phyloP scores from a whole-genome alignment of 192 early-diverging fungal species.

The Coemansia sp. region DNA sequence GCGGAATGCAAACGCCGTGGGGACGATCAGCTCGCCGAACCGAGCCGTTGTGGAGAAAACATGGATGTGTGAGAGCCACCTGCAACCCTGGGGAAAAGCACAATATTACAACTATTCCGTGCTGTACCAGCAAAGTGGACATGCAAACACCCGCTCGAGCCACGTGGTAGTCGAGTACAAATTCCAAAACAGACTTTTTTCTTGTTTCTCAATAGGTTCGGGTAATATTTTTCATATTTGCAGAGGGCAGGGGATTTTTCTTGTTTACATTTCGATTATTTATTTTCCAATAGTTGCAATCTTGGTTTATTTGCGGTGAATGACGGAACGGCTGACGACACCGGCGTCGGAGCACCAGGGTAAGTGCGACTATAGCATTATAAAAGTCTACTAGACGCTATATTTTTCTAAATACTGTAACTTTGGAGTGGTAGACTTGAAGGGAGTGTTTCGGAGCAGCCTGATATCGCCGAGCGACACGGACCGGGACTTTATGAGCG shows the following conservation, averaged over 20 bases:
- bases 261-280: background rate
- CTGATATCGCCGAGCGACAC: slow-evolving; percentile 2
- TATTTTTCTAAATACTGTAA: background rate
- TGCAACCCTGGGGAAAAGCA: background rate
- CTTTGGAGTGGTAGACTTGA: background rate
- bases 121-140: too few relatives aligned
- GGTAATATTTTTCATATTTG: background rate
- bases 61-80: background rate
- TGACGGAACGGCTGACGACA: background rate
- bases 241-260: background rate
- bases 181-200: slow-evolving; percentile 2
- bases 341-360: background rate
- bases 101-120: background rate
- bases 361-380: background rate
- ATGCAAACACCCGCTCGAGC: too few relatives aligned
- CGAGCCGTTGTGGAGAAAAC: too few relatives aligned
- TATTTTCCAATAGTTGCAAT: background rate
- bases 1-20: too few relatives aligned
- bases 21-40: too few relatives aligned
- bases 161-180: background rate
- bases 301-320: background rate
- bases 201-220: background rate
- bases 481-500: slow-evolving; percentile 3
- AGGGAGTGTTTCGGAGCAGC: slow-evolving; percentile 2
- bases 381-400: background rate